These are phyloP conservation scores for Boletus tomentosulus DNA, from an alignment of 768 basidiomycete genomes.

Conservation along the genomic window DNA sequence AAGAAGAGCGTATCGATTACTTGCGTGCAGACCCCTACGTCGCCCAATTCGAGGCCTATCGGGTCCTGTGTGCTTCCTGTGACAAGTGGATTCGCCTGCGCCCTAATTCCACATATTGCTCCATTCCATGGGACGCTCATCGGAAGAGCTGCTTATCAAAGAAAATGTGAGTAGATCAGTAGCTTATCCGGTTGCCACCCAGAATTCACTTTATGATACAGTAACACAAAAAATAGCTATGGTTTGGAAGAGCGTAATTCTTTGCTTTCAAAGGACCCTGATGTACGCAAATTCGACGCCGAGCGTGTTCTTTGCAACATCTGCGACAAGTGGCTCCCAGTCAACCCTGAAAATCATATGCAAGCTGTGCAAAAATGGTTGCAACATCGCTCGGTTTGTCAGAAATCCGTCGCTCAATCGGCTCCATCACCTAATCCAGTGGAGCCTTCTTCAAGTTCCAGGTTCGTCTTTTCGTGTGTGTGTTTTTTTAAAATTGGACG, in stretches of 20 bases:
- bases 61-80: slow-evolving; percentile 74
- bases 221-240: slow-evolving; percentile 47
- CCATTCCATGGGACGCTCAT: slow-evolving; percentile 87
- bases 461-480: slow-evolving; percentile 9
- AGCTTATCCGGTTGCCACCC: slow-evolving; percentile 2
- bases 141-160: slow-evolving; percentile 78
- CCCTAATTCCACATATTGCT: slow-evolving; percentile 83
- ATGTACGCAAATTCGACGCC: slow-evolving; percentile 71
- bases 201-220: slow-evolving; percentile 9
- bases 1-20: slow-evolving; percentile 73
- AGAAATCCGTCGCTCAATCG: slow-evolving; percentile 28
- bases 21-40: slow-evolving; percentile 68
- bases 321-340: slow-evolving; percentile 65
- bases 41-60: slow-evolving; percentile 75
- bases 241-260: slow-evolving; percentile 59
- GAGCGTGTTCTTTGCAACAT: slow-evolving; percentile 66
- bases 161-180: slow-evolving; percentile 51
- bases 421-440: slow-evolving; percentile 7
- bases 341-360: slow-evolving; percentile 57
- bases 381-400: slow-evolving; percentile 55
- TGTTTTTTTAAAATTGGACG: slow-evolving; percentile 2
- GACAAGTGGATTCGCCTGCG: slow-evolving; percentile 85
- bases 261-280: slow-evolving; percentile 58
- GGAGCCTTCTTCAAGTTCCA: slow-evolving; percentile 23
- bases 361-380: slow-evolving; percentile 64